A percentile compares a stretch with the other conserved stretches of the same genome.
These are phyloP conservation scores for Blastomyces parvus DNA, from an alignment of 2,329 filamentous ascomycete species.

Conservation along the genomic window DNA sequence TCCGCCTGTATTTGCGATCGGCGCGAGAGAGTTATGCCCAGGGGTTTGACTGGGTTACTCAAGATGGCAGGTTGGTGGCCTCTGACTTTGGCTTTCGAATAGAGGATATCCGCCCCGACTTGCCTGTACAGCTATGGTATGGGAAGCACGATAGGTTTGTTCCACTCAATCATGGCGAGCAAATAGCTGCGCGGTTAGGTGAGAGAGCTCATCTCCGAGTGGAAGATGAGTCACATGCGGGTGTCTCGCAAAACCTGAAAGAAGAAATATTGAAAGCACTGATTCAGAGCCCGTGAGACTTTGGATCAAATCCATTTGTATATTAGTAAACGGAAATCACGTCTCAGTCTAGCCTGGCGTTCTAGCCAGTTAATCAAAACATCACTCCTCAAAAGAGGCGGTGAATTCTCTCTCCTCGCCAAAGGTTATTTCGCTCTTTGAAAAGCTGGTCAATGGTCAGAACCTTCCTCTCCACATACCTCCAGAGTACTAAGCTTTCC, in stretches of 20 bases:
- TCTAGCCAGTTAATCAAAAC: not conserved
- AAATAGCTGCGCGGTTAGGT: constrained; percentile 25
- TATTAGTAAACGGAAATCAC: not conserved
- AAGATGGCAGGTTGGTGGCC: constrained; percentile 26
- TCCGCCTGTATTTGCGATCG: constrained; percentile 19
- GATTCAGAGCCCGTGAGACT: not conserved
- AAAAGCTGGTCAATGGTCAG: not conserved
- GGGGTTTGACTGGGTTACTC: constrained; percentile 22
- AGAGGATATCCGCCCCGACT: constrained; percentile 27
- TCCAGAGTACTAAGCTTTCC: not conserved
- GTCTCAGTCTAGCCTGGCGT: not conserved
- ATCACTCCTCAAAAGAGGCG: not conserved
- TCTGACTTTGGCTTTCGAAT: constrained; percentile 27
- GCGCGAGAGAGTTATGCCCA: constrained; percentile 23
- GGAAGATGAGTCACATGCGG: constrained; percentile 28
- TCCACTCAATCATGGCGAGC: constrained; percentile 26
- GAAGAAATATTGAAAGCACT: constrained; percentile 2
- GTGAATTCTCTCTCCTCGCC: not conserved
- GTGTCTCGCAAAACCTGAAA: not conserved
- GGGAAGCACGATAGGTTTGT: constrained; percentile 27
- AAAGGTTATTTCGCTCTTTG: not conserved
- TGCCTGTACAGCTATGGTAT: constrained; percentile 32
- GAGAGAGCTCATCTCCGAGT: constrained; percentile 23
- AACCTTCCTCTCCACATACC: not conserved
- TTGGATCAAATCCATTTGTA: not conserved